Conservation (phyloP, 495 filamentous ascomycete genomes). For the Trichoderma erinaceum region DNA sequence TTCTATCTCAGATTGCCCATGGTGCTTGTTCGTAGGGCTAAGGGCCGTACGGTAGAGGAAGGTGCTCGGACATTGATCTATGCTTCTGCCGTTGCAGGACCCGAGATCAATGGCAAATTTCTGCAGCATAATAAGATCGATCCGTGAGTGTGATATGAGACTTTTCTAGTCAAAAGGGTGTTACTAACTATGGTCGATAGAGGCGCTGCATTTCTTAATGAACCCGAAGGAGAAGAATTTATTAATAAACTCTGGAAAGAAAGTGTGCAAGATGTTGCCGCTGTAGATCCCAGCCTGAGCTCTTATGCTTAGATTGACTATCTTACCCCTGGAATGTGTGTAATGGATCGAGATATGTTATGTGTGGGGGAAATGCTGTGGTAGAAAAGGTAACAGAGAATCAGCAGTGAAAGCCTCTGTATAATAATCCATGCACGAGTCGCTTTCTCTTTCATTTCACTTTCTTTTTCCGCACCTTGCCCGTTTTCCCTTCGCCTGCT, state of each 20-base stretch:
- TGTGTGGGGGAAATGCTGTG: too few species aligned
- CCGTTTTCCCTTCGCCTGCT: too few species aligned
- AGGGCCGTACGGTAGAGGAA: constrained; percentile 4
- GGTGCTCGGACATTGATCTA: constrained; percentile 9
- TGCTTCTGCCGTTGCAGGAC: background rate
- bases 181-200: background rate
- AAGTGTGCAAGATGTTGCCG: background rate
- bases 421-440: too few species aligned
- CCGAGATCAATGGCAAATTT: constrained; percentile 2
- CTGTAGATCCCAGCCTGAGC: background rate
- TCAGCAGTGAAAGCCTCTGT: too few species aligned
- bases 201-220: background rate
- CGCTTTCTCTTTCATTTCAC: too few species aligned
- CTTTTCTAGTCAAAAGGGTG: background rate
- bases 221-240: background rate
- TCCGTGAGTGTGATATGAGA: background rate
- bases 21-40: background rate
- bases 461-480: too few species aligned
- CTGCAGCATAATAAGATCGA: constrained; percentile 5
- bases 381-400: too few species aligned
- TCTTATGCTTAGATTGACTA: background rate
- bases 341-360: too few species aligned
- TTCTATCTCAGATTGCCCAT: background rate
- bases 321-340: too few species aligned
- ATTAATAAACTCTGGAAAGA: constrained; percentile 6